These are phyloP conservation scores for Citrus glauca DNA, from an alignment of 345 rosid genomes.

Conservation along the genomic window DNA sequence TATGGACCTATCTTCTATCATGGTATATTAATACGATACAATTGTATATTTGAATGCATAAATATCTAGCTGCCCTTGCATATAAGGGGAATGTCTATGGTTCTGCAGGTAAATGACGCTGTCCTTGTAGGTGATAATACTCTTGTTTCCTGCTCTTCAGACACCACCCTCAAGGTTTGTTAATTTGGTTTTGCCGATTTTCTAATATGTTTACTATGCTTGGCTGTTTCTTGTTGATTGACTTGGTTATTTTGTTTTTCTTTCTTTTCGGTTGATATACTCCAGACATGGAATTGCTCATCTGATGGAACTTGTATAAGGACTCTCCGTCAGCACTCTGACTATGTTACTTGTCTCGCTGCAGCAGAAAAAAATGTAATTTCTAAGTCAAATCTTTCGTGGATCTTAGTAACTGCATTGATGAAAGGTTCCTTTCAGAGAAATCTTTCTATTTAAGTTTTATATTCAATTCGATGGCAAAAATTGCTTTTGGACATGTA, in stretches of 20 bases:
- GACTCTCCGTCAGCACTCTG: conserved; percentile 94
- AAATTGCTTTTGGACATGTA: conserved; percentile 7
- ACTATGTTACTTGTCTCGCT: conserved; percentile 94
- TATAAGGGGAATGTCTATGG: conserved; percentile 11
- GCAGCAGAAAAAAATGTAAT: conserved; percentile 90
- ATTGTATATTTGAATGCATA: not conserved
- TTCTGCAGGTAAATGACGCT: conserved; percentile 83
- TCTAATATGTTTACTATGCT: not conserved
- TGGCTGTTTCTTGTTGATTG: conserved; percentile 10
- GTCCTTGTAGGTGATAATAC: conserved; percentile 72
- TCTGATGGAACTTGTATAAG: conserved; percentile 82
- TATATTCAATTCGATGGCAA: not conserved
- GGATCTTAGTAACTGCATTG: conserved; percentile 27
- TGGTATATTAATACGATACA: not conserved
- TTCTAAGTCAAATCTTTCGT: conserved; percentile 26
- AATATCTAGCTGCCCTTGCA: not conserved
- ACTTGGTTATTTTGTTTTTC: conserved; percentile 11
- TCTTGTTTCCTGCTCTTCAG: conserved; percentile 95
- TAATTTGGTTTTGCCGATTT: conserved; percentile 4
- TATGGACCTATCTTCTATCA: not conserved
- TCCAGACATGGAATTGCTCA: conserved; percentile 82
- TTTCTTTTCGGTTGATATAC: conserved; percentile 10
- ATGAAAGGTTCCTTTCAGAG: conserved; percentile 22
- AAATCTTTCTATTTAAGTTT: conserved; percentile 17
- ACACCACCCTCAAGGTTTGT: conserved; percentile 89